These are phyloP conservation scores for Aspergillus latus DNA, from an alignment of 2,329 filamentous ascomycete species.

Conservation along the genomic window DNA sequence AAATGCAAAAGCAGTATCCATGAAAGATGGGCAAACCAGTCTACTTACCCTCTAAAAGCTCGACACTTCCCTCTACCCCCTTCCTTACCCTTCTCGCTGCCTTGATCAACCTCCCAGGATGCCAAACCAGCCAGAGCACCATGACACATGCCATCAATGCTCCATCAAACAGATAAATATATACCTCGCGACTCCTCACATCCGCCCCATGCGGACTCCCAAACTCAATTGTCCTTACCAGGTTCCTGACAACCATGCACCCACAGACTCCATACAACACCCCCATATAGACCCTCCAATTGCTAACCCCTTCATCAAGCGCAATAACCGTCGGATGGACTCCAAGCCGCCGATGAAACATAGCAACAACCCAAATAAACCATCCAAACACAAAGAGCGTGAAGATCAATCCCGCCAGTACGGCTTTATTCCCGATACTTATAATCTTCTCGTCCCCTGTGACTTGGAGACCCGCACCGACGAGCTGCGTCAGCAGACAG, in stretches of 20 bases:
- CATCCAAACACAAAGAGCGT: constrained; percentile 29
- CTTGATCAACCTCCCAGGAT: constrained; percentile 25
- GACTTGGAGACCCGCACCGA: constrained; percentile 32
- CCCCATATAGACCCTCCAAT: constrained; percentile 32
- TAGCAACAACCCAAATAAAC: constrained; percentile 27
- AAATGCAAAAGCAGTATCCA: no score
- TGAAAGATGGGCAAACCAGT: background rate
- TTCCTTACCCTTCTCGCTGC: background rate
- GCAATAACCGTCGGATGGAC: constrained; percentile 19
- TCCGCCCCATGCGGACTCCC: constrained; percentile 15
- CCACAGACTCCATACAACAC: constrained; percentile 28
- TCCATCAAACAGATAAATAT: constrained; percentile 37
- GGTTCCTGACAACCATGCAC: constrained; percentile 29
- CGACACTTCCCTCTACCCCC: background rate
- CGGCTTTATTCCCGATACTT: constrained; percentile 26
- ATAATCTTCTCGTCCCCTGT: constrained; percentile 24
- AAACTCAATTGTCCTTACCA: constrained; percentile 33
- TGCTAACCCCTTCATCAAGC: constrained; percentile 13
- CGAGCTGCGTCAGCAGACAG: constrained; percentile 37
- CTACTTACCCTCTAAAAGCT: background rate
- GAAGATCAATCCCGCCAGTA: constrained; percentile 32
- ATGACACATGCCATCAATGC: constrained; percentile 28
- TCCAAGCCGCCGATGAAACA: constrained; percentile 26
- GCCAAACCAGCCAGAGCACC: constrained; percentile 24
- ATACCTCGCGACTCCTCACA: constrained; percentile 28